These are phyloP conservation scores for Trametes versicolor DNA, from an alignment of 1,284 basidiomycete genomes.

Conservation along the genomic window DNA sequence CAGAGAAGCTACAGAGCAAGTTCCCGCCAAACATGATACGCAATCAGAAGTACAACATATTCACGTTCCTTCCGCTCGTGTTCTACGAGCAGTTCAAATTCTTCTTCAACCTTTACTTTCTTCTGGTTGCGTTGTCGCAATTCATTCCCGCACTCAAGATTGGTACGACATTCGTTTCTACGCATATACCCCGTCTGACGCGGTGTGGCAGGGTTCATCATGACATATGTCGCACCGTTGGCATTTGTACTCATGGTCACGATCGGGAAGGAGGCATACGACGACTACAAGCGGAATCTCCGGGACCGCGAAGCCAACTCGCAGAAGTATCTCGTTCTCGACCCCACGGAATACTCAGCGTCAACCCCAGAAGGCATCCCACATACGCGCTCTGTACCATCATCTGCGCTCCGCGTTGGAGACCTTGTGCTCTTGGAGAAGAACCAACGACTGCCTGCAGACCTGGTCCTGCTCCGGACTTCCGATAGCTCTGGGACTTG, in stretches of 20 bases:
- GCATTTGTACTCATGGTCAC: constrained; percentile 96
- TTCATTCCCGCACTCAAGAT: constrained; percentile 98
- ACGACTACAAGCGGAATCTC: constrained; percentile 94
- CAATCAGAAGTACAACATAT: constrained; percentile 97
- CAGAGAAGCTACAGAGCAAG: constrained; percentile 75
- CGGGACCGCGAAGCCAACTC: constrained; percentile 97
- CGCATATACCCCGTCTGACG: not conserved
- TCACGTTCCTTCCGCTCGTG: constrained; percentile 95
- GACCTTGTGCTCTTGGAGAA: constrained; percentile 95
- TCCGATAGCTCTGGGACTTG: constrained; percentile 91
- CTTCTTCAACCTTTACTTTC: constrained; percentile 99
- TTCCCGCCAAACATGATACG: constrained; percentile 90
- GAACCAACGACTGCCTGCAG: constrained; percentile 97
- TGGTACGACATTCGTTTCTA: constrained; percentile 57
- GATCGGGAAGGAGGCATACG: constrained; percentile 98
- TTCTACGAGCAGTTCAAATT: constrained; percentile 99
- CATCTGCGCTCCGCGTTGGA: constrained; percentile 90
- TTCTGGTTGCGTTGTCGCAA: constrained; percentile 95
- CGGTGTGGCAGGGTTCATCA: constrained; percentile 80
- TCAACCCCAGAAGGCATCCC: constrained; percentile 48
- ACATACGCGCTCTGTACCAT: constrained; percentile 84
- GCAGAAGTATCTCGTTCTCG: constrained; percentile 87
- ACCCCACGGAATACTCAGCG: constrained; percentile 51
- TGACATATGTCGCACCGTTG: constrained; percentile 96
- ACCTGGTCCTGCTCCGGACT: constrained; percentile 91